Evolutionary conservation across 495 filamentous ascomycete species (phyloP), one percentile per base, ranked within the genome.

Genomic region (Penicillium salamii): DNA sequence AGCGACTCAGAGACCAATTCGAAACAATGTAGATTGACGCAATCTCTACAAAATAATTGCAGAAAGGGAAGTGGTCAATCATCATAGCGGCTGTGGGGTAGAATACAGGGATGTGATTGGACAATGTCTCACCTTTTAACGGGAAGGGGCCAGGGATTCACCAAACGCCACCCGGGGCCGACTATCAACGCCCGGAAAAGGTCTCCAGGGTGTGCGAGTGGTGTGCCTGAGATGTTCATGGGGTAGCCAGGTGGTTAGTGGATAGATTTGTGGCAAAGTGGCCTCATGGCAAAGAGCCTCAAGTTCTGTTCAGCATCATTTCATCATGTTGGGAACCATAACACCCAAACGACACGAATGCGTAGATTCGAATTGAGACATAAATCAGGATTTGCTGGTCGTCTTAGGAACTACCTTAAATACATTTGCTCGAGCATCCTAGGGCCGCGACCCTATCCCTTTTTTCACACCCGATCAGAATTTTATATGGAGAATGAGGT

Each of bases 1-100:
- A 50, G 52, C 41, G 29, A 39, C 52, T 54, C 52, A 54, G 52
- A 54, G 52, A 54, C 52, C 52, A 54, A 40, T 50, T 45, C 43
- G 52, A 53, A 54, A 54, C 46, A 54, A 54, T 54, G 52, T 54
- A 54, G 52, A 54, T 54, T 45, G 52, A 50, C 52, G 34, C 40
- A 40, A 28, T 46, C 38, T 54, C 52, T 38, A 54, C 52, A 54
- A 43, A 45, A 50, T 38, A 23, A 43, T 54, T 54, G 52, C 52
- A 54, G 52, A 54, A 54, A 54, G 52, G 52, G 52, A 54, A 54
- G 51, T 49, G 52, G 52, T 54, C 52, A 19, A 50, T 54, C 52
- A 54, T 54, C 52, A 54, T 31, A 28, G 52, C 40, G 38, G 48
- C 40, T 41, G 37, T 23, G 21, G 23, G 1, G 26, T 13, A 6